These are phyloP conservation scores for Omphalea diandra DNA, from an alignment of 441 rosid species.

Conservation along the genomic window DNA sequence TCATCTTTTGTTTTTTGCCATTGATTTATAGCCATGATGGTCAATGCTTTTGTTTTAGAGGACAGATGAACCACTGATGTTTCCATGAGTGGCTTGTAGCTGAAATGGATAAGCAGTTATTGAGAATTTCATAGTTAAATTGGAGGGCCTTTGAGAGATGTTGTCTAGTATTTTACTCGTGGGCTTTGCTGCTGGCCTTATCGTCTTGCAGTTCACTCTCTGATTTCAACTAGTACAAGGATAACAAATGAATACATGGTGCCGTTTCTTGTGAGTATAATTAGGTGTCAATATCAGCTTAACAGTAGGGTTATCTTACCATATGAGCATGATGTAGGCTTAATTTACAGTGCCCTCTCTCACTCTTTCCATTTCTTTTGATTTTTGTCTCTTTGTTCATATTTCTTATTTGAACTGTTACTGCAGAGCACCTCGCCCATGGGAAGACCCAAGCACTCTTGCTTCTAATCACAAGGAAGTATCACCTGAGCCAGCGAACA, in stretches of 20 bases:
- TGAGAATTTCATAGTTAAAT: neutral
- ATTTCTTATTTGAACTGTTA: slow-evolving; percentile 1
- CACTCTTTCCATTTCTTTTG: no score
- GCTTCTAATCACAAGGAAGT: slow-evolving; percentile 38
- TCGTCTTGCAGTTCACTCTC: neutral
- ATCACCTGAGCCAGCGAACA: slow-evolving; percentile 30
- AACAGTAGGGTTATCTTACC: neutral
- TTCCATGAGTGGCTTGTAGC: neutral
- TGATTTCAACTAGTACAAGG: no score
- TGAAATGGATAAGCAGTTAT: no score
- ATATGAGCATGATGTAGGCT: neutral
- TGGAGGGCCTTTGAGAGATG: neutral
- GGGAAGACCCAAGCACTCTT: slow-evolving; percentile 86
- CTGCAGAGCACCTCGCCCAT: slow-evolving; percentile 65
- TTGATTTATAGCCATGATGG: neutral
- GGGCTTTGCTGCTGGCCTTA: no score
- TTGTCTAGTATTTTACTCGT: neutral
- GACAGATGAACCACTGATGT: neutral
- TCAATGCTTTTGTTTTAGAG: neutral
- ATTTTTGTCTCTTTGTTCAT: neutral
- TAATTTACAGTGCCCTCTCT: neutral
- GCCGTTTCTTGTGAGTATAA: neutral
- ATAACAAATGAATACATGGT: neutral
- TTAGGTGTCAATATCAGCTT: neutral
- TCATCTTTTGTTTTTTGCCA: neutral